Evolutionary conservation across 306 rosid genomes (phyloP), one percentile per base, ranked within the genome.

Genomic region (Delonix regia): DNA sequence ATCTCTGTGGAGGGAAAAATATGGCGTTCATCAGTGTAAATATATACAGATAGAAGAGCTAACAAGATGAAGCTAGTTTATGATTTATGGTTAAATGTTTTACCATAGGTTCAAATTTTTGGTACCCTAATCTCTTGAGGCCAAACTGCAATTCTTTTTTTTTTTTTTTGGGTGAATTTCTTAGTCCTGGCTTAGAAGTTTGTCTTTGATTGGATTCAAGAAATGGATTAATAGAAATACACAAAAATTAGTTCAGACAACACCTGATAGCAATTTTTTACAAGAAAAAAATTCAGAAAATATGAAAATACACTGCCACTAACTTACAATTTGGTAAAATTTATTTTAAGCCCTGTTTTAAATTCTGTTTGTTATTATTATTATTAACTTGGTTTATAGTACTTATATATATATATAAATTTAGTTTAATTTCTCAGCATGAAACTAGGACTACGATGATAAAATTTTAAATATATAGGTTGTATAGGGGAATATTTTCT

Each of bases 1-100:
- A 84, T 94, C 69, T 90, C 90, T 3, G 78, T 94, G 41, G 94
- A 94, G 78, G 94, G 98, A 47, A 86, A 87, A 77, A 83, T 87
- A 76, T 92, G 97, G 97, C 93, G 88, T 65, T 90, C 97, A 33
- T 83, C 74, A 1, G 67, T 86, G 77, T 92, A 71, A 91, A 82
- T 78, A 78, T 78, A 78, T 22, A 68, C 27, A 61, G 12, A 71
- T 59, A 42, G 6, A 12, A 59, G 4, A 28, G 3, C 18, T 27
- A 13, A 28, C 21, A 13, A 16, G 21, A 6, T 14, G 13, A 56
- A 15, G 61, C 5, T 6, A 9, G 30, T 5, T 9, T 22, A 14
- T 21, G 61, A 19, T 19, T 25, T 52, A 4, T 52, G 27, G 25
- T 42, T 42, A 42, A 14, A 30, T 45, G 16, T 13, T 1, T 4